Base-by-base conservation (phyloP, 169 alveolate genomes). In the Plasmodium malariae region DNA sequence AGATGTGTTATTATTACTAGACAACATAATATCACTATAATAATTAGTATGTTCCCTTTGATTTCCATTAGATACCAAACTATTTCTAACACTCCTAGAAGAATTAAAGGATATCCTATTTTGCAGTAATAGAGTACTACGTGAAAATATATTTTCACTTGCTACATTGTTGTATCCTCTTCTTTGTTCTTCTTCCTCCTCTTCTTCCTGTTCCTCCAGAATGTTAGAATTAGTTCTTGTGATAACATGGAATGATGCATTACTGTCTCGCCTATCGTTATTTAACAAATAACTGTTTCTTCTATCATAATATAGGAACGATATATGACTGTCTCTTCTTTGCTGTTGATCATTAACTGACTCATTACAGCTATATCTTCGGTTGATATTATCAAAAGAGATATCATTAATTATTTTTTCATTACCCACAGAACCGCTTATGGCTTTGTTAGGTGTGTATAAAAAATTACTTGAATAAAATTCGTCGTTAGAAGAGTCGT, bases 401-500 rank as follows among this genome's bases (percentile, higher is more conserved):
- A 80, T 80, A 60, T 80, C 80, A 71, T 80, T 80, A 3, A 19
- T 67, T 40, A 67, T 80, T 4, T 80, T 36, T 0, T 80, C 55
- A 17, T 80, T 69, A 1, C 32, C 36, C 12, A 24, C 28, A n/a
- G 12, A 19, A 40, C 67, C 74, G 17, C 28, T 32, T 51, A 70
- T 24, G 17, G 72, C 11, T 30, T 83, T 83, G 26, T 65, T 83
- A 19, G 91, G 91, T 14, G 91, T 83, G 37, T 86, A 86, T 57
- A 86, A 86, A 86, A 86, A 86, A 60, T 70, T 86, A 24, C 57
- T 86, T 6, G 87, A 59, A 48, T 57, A 86, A 19, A 45, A 69
- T 49, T 69, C 87, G 30, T 86, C 92, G 36, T 86, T 86, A 67
- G 90, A 80, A 40, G 89, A 78, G 4, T 78, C 76, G 3, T 55